phyloP scores from a whole-genome alignment of 2,329 filamentous ascomycete species.

The Neonectria coccinea region DNA sequence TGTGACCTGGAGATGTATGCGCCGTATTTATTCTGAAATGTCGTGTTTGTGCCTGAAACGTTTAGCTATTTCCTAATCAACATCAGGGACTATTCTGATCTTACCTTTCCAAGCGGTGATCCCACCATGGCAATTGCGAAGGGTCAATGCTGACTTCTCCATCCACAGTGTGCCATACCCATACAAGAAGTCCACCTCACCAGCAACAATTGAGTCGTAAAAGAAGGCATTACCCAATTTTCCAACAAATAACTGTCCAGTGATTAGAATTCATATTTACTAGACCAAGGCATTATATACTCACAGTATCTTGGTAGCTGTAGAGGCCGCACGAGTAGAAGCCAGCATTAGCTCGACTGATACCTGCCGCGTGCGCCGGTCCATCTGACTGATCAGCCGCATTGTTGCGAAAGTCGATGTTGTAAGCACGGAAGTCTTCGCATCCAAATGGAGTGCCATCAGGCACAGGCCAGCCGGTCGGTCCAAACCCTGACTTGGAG shows the following conservation, averaged over 20 bases:
- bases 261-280: background rate
- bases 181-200: slow-evolving; percentile 76
- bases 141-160: slow-evolving; percentile 62
- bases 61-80: background rate
- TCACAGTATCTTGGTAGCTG: slow-evolving; percentile 74
- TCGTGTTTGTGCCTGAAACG: slow-evolving; percentile 64
- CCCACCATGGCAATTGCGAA: slow-evolving; percentile 73
- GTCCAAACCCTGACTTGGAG: slow-evolving; percentile 70
- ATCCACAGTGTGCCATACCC: slow-evolving; percentile 75
- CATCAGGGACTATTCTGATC: accelerated
- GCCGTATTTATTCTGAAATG: slow-evolving; percentile 74
- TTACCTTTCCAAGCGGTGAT: slow-evolving; percentile 73
- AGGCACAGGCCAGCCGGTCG: slow-evolving; percentile 71
- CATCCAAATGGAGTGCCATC: slow-evolving; percentile 72
- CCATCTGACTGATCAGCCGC: slow-evolving; percentile 63
- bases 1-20: slow-evolving; percentile 70
- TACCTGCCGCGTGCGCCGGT: slow-evolving; percentile 69
- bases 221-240: slow-evolving; percentile 76
- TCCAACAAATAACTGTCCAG: slow-evolving; percentile 68
- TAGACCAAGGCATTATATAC: slow-evolving; percentile 12
- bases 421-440: slow-evolving; percentile 73
- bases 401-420: slow-evolving; percentile 73
- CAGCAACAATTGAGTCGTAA: slow-evolving; percentile 69
- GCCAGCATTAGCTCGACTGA: slow-evolving; percentile 72
- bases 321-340: slow-evolving; percentile 76